phyloP scores from a whole-genome alignment of 2,329 filamentous ascomycete species.

The Aspergillus piperis region DNA sequence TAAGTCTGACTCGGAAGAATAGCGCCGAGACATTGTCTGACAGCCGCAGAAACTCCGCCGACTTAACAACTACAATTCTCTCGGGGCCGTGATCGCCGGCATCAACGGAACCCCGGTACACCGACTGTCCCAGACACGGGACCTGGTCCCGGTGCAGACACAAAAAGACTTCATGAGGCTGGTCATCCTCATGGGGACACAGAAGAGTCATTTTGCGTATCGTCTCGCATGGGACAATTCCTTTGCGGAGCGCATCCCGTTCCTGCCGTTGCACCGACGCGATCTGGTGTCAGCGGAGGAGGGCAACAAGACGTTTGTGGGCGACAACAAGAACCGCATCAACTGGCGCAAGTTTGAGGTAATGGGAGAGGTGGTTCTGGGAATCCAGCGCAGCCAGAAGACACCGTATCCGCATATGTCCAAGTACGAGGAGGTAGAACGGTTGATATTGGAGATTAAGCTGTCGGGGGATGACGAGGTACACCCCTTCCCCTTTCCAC shows the following conservation, averaged over 20 bases:
- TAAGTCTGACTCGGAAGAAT: slow-evolving; percentile 24
- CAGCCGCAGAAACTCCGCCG: slow-evolving; percentile 69
- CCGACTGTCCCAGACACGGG: slow-evolving; percentile 75
- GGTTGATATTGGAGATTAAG: slow-evolving; percentile 77
- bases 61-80: slow-evolving; percentile 94
- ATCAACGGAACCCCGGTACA: slow-evolving; percentile 87
- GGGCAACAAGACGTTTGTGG: slow-evolving; percentile 86
- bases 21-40: slow-evolving; percentile 11
- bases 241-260: slow-evolving; percentile 84
- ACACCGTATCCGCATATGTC: slow-evolving; percentile 73
- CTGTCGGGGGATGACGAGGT: slow-evolving; percentile 88
- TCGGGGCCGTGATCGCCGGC: slow-evolving; percentile 91
- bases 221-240: slow-evolving; percentile 98
- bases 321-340: slow-evolving; percentile 70
- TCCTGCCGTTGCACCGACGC: slow-evolving; percentile 83
- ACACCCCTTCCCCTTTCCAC: slow-evolving; percentile 37
- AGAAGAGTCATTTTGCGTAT: slow-evolving; percentile 92
- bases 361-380: slow-evolving; percentile 85
- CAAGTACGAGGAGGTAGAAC: slow-evolving; percentile 69
- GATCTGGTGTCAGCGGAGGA: slow-evolving; percentile 92
- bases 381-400: slow-evolving; percentile 88
- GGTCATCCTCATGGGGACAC: slow-evolving; percentile 87
- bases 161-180: slow-evolving; percentile 86
- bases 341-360: slow-evolving; percentile 99
- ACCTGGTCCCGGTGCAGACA: slow-evolving; percentile 68